phyloP scores from a whole-genome alignment of 768 basidiomycete genomes.

The Boletus insuetus region DNA sequence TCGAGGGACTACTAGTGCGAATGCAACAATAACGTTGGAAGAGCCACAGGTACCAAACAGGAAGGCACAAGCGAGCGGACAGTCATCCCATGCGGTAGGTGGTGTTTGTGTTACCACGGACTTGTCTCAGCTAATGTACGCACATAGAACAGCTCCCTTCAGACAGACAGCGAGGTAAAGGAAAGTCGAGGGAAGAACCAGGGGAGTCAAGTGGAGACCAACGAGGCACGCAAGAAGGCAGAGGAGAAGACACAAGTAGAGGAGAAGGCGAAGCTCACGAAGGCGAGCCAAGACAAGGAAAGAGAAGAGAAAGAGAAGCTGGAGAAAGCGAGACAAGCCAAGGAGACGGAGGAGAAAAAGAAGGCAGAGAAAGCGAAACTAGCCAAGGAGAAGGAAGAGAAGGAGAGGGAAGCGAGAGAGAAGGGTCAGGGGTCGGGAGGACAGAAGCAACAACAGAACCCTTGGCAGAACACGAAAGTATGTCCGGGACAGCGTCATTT shows the following conservation, averaged over 20 bases:
- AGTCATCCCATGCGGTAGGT: constrained; percentile 6
- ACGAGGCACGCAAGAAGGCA: neutral
- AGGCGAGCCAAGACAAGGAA: neutral
- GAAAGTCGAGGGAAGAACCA: neutral
- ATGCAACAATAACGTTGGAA: neutral
- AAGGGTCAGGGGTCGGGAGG: neutral
- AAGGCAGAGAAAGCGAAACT: neutral
- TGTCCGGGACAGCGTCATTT: too few species aligned
- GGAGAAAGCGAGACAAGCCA: neutral
- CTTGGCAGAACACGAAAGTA: too few species aligned
- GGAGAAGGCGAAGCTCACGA: neutral
- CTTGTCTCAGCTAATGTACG: neutral
- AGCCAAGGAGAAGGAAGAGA: neutral
- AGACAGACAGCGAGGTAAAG: neutral
- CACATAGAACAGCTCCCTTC: neutral
- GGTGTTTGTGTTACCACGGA: too few species aligned
- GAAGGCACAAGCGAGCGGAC: neutral
- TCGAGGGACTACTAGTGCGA: neutral
- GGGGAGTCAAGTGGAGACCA: neutral
- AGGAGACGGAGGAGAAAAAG: neutral
- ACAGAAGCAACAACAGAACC: neutral
- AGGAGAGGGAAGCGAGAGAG: neutral
- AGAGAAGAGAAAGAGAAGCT: neutral
- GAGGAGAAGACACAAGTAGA: neutral
- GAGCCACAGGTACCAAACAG: constrained; percentile 13